Percentiles rank a stretch among this genome's conserved stretches.
These are phyloP conservation scores for Amanita exitialis DNA, from an alignment of 768 basidiomycete genomes.

Conservation along the genomic window DNA sequence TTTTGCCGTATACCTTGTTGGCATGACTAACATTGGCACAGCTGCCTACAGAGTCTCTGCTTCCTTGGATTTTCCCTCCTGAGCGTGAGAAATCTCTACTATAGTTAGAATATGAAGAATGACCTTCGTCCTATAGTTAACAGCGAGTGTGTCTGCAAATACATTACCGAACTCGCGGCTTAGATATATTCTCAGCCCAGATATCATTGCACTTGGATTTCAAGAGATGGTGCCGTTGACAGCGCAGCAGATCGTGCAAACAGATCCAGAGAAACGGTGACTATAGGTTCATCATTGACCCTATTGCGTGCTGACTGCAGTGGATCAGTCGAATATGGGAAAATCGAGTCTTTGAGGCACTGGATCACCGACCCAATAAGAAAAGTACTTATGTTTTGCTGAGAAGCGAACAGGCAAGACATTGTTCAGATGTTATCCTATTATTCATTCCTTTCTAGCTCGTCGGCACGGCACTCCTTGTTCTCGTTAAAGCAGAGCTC, in stretches of 20 bases:
- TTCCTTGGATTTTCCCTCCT: constrained; percentile 87
- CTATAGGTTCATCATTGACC: constrained; percentile 8
- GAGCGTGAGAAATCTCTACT: constrained; percentile 40
- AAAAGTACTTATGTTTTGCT: constrained; percentile 73
- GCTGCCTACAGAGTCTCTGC: constrained; percentile 71
- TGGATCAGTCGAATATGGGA: constrained; percentile 79
- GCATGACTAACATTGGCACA: constrained; percentile 15
- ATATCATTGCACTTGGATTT: constrained; percentile 85
- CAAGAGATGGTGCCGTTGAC: constrained; percentile 97
- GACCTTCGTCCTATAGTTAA: constrained; percentile 14
- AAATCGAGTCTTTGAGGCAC: constrained; percentile 63
- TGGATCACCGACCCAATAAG: constrained; percentile 61
- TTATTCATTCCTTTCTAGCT: constrained; percentile 39
- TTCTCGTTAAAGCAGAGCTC: constrained; percentile 72
- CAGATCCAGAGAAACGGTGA: constrained; percentile 87
- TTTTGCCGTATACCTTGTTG: neutral
- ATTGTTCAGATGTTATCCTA: neutral
- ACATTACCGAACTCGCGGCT: constrained; percentile 1
- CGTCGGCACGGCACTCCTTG: constrained; percentile 87
- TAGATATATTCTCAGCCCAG: constrained; percentile 43
- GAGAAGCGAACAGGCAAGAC: constrained; percentile 74
- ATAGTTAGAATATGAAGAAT: constrained; percentile 12
- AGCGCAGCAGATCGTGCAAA: constrained; percentile 94
- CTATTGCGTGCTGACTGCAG: neutral
- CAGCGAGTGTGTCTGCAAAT: constrained; percentile 34